Percentiles rank a stretch among this genome's conserved stretches.
Evolutionary conservation across 2,329 filamentous ascomycete species (phyloP).

Genomic region (Teratosphaeria gauchensis): DNA sequence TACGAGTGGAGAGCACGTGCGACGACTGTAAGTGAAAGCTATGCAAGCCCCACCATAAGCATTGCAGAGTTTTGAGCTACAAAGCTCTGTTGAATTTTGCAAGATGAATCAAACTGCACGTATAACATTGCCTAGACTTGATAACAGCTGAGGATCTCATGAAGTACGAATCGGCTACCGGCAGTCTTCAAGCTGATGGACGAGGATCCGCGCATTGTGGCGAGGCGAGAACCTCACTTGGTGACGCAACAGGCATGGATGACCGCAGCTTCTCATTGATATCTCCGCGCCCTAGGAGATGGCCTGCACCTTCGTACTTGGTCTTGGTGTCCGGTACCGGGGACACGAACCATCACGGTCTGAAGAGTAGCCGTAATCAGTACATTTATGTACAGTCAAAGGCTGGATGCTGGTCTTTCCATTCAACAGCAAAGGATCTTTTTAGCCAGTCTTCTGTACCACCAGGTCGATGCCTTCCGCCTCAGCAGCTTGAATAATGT

Average conservation of each 20-base stretch:
- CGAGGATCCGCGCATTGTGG: neutral
- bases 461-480: conserved; percentile 65
- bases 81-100: neutral
- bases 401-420: neutral
- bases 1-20: neutral
- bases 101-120: neutral
- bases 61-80: neutral
- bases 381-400: neutral
- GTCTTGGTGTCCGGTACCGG: too few species aligned
- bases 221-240: neutral
- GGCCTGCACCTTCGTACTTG: neutral
- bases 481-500: conserved; percentile 69
- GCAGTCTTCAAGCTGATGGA: neutral
- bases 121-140: neutral
- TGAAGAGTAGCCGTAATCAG: too few species aligned
- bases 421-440: neutral
- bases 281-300: neutral
- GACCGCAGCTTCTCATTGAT: neutral
- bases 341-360: neutral
- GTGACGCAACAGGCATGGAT: neutral
- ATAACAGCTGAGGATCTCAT: neutral
- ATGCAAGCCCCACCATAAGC: neutral
- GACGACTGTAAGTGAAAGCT: neutral
- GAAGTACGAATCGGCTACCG: neutral
- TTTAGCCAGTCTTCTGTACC: neutral